These are phyloP conservation scores for Akanthomyces dipterigenus DNA, from an alignment of 2,329 filamentous ascomycete species.

Conservation along the genomic window DNA sequence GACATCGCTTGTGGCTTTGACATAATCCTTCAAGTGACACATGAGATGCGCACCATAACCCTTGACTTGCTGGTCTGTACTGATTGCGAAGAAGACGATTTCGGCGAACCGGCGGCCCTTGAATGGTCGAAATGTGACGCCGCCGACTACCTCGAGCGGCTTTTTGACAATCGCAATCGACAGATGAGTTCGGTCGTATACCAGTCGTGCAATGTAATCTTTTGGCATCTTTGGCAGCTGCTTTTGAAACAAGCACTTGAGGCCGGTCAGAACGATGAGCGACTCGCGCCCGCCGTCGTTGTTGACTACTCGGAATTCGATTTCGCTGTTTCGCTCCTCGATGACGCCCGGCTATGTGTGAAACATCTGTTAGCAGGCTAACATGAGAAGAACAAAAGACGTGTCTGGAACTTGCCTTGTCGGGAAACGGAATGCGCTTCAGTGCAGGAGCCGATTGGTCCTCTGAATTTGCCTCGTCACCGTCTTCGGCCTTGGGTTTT, in stretches of 20 bases:
- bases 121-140: constrained; percentile 94
- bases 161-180: constrained; percentile 98
- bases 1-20: constrained; percentile 91
- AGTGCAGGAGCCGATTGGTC: constrained; percentile 39
- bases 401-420: constrained; percentile 55
- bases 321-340: constrained; percentile 89
- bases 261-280: constrained; percentile 86
- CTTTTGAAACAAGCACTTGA: constrained; percentile 98
- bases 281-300: constrained; percentile 86
- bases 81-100: constrained; percentile 98
- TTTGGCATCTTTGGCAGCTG: constrained; percentile 99
- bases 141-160: constrained; percentile 89
- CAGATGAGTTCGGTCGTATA: constrained; percentile 93
- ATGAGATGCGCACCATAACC: constrained; percentile 97
- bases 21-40: constrained; percentile 96
- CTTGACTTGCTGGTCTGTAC: constrained; percentile 96
- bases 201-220: constrained; percentile 94
- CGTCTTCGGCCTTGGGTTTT: constrained; percentile 2
- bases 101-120: constrained; percentile 89
- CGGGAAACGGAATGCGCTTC: constrained; percentile 75
- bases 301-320: constrained; percentile 96
- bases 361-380: constrained; percentile 10
- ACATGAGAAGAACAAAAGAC: not conserved
- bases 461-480: constrained; percentile 19
- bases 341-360: constrained; percentile 67